phyloP scores from a whole-genome alignment of 2,329 filamentous ascomycete species.

The Teratosphaeria epicoccoides region DNA sequence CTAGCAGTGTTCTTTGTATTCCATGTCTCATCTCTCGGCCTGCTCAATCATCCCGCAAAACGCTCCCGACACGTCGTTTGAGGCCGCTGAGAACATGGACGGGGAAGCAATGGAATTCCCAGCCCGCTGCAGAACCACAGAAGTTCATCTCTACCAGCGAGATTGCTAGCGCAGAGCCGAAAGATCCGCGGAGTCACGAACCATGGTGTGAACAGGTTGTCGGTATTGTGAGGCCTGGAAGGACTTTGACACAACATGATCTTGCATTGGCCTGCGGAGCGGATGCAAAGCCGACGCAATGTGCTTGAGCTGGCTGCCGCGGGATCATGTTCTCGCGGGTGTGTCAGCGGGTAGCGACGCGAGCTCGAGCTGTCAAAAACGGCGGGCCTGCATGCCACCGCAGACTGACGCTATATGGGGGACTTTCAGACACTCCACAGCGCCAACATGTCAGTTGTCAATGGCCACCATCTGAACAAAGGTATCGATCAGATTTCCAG shows the following conservation, averaged over 20 bases:
- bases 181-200: neutral
- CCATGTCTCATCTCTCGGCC: conserved; percentile 1
- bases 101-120: neutral
- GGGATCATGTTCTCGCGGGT: neutral
- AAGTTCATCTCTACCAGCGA: neutral
- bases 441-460: neutral
- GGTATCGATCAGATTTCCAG: neutral
- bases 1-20: neutral
- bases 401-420: neutral
- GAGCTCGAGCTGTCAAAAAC: conserved; percentile 1
- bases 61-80: neutral
- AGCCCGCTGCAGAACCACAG: neutral
- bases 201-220: neutral
- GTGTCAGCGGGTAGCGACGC: neutral
- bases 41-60: conserved; percentile 1
- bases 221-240: neutral
- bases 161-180: neutral
- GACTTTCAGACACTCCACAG: neutral
- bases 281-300: neutral
- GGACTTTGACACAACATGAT: neutral
- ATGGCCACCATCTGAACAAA: neutral
- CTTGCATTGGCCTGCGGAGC: neutral
- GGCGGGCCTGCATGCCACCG: neutral
- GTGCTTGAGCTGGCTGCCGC: neutral
- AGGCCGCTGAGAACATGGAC: neutral